Percentiles rank a stretch among this genome's conserved stretches.
These are phyloP conservation scores for Zizania latifolia DNA, from an alignment of 176 grass and related monocot species.

Conservation along the genomic window DNA sequence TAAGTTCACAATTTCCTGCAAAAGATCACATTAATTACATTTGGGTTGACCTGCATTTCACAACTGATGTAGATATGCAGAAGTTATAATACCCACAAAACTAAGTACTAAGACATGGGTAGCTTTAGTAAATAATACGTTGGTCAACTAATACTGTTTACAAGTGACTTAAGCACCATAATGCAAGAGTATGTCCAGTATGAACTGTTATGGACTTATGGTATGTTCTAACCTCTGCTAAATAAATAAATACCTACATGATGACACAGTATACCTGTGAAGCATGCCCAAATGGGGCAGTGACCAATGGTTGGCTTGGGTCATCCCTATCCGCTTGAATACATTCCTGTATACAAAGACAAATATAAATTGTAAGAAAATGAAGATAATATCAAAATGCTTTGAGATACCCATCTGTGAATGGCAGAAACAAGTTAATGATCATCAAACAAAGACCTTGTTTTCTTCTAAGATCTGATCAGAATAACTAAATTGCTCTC, in stretches of 20 bases:
- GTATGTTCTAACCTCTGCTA: not conserved
- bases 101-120: too few relatives aligned
- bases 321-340: constrained; percentile 92
- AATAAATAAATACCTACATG: constrained; percentile 16
- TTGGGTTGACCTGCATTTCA: too few relatives aligned
- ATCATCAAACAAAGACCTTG: not conserved
- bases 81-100: too few relatives aligned
- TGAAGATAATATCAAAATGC: not conserved
- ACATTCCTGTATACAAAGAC: constrained; percentile 50
- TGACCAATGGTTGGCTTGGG: constrained; percentile 90
- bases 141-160: not conserved
- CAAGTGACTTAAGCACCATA: not conserved
- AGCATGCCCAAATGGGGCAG: constrained; percentile 97
- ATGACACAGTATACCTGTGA: constrained; percentile 63
- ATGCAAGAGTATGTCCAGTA: constrained; percentile 3
- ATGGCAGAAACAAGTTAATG: not conserved
- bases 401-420: not conserved
- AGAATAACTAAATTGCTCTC: not conserved
- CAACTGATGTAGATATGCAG: too few relatives aligned
- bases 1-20: constrained; percentile 99
- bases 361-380: constrained; percentile 12
- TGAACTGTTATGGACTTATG: constrained; percentile 1
- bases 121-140: too few relatives aligned
- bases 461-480: not conserved
- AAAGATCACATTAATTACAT: constrained; percentile 8